Evolutionary conservation across 2,329 filamentous ascomycete species (phyloP), one percentile per base, ranked within the genome.

Genomic region (Cryphonectria radicalis): DNA sequence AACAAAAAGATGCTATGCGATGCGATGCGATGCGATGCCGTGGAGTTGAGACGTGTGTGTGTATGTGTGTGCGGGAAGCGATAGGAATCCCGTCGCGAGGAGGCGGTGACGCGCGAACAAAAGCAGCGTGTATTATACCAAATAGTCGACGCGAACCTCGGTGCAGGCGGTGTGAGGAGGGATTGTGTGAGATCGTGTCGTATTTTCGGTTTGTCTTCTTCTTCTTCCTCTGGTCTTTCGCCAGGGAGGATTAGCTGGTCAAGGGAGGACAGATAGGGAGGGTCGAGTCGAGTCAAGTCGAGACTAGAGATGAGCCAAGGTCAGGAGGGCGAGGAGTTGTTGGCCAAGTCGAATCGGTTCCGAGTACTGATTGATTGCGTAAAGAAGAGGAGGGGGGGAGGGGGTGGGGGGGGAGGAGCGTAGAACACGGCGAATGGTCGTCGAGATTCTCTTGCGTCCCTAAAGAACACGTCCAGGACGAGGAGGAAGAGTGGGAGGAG

Each of bases 21-120:
- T 64, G n/a, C 42, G n/a, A 25, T 19, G 37, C 40, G 40, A 28
- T 64, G n/a, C 62, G 25, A 22, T 28, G 64, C 7, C 22, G 43
- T n/a, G 64, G 40, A 62, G 53, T 66, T 43, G 46, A 50, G 46
- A 50, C 46, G 46, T n/a, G 22, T 50, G 22, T 50, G 22, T 50
- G 19, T 22, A 8, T 22, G 46, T n/a, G 19, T 50, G 43, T 50
- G 6, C 6, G 43, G 13, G 13, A 50, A n/a, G 46, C 46, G 46
- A 50, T 50, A n/a, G 22, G 46, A n/a, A 11, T 4, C 37, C 46
- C 22, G 46, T 50, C 46, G 17, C 46, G 19, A 4, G 46, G 22
- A 22, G 46, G 46, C 19, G 22, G 19, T n/a, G 22, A 50, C 46
- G 22, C 46, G 46, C 46, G 19, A 11, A n/a, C 22, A 11, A n/a